Base-by-base conservation (phyloP, 2,329 filamentous ascomycete genomes). In the Hansfordia pulvinata region DNA sequence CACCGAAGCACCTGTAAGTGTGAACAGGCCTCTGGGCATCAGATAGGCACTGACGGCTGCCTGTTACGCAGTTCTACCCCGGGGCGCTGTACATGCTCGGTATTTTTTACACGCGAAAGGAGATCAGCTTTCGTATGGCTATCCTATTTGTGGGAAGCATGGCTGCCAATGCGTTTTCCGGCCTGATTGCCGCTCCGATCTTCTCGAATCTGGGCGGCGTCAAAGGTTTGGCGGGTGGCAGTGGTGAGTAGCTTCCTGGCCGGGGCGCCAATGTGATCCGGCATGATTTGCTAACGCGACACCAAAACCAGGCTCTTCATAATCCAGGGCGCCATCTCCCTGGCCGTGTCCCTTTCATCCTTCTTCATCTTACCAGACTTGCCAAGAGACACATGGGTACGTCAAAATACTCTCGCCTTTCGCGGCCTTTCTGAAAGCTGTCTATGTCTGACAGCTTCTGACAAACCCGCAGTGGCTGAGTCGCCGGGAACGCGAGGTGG, bases 401-500 rank as follows among this genome's bases (percentile, higher is more conserved):
- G n/a, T n/a, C n/a, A n/a, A n/a, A n/a, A n/a, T n/a, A n/a, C n/a
- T n/a, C n/a, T n/a, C n/a, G n/a, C n/a, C n/a, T n/a, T n/a, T n/a
- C n/a, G n/a, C n/a, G n/a, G n/a, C n/a, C n/a, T n/a, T n/a, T n/a
- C n/a, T n/a, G n/a, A n/a, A n/a, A n/a, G n/a, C n/a, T n/a, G n/a
- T n/a, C n/a, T n/a, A n/a, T n/a, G n/a, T n/a, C n/a, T n/a, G n/a
- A n/a, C n/a, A n/a, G n/a, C n/a, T n/a, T n/a, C n/a, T n/a, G n/a
- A n/a, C n/a, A n/a, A 24, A 12, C 7, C 16, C 58, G 0, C 43
- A 44, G 6, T 63, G 62, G 44, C 50, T 67, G 23, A 58, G 42
- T 2, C 47, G 49, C 2, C 54, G 59, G 12, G 62, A 69, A 38
- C 53, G 54, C 18, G 49, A 61, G 19, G 46, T 67, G 5, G 60